Base-by-base conservation (phyloP, 768 basidiomycete species). In the Mrakia frigida region DNA sequence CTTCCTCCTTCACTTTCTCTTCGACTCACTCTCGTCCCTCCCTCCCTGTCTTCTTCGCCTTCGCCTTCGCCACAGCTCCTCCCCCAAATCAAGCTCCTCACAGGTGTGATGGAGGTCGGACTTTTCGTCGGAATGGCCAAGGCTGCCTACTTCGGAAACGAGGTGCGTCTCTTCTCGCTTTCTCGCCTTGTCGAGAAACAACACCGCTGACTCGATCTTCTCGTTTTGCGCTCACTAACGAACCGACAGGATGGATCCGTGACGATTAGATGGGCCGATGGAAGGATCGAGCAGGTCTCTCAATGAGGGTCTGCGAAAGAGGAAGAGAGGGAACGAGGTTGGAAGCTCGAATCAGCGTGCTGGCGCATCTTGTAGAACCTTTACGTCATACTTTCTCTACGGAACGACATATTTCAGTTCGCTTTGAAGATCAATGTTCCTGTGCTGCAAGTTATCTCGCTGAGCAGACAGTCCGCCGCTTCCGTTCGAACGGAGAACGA, bases 101-200 rank as follows among this genome's bases (percentile, higher is more conserved):
- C 96, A 4, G 97, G 97, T 65, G 93, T 98, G 33, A 93, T 98
- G n/a, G 97, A 99, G 83, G 97, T 98, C 46, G 97, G 97, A 0
- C 84, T 99, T n/a, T 98, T 99, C 85, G 94, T 93, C 82, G 86
- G 89, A 73, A 90, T 97, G 87, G 94, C 92, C 6, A 88, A 90
- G 82, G 94, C 94, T 0, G 96, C 95, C n/a, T 98, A 98, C 86
- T 99, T 98, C 83, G 93, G 93, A 28, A 94, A 94, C 79, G 86
- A 88, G 84, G 92, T 91, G 61, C 63, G 85, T 81, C 72, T 10
- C 56, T 35, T 31, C 39, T n/a, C n/a, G 31, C 43, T 25, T n/a
- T 35, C 28, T 39, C 13, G 7, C 7, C 41, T 56, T 33, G 39
- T 41, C 11, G 39, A 41, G 39, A 50, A 21, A 18, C 46, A 3